These are phyloP conservation scores for Trichodelitschia bisporula DNA, from an alignment of 495 filamentous ascomycete species.

Conservation along the genomic window DNA sequence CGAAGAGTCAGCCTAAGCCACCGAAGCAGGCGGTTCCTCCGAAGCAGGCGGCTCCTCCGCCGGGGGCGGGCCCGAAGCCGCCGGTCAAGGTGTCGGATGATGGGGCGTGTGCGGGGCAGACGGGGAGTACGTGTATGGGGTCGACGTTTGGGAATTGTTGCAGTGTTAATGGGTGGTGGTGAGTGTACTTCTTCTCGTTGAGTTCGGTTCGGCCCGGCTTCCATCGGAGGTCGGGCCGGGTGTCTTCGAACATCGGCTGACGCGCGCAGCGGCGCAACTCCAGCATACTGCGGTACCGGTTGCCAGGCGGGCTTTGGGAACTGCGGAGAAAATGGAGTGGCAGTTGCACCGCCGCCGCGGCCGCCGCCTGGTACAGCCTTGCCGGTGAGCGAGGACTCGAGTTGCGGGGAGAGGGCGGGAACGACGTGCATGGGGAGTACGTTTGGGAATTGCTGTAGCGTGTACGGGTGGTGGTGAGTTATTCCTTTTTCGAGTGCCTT, in stretches of 20 bases:
- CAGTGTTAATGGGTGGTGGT: constrained; percentile 21
- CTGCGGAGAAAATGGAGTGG: constrained; percentile 1
- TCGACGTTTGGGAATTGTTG: constrained; percentile 17
- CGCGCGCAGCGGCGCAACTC: constrained; percentile 3
- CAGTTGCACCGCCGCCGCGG: neutral
- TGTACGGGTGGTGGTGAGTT: constrained; percentile 21
- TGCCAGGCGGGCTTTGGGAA: constrained; percentile 8
- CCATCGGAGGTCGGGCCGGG: too few relatives aligned
- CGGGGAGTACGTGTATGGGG: constrained; percentile 21
- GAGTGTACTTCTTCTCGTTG: constrained; percentile 6
- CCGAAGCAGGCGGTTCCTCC: too few relatives aligned
- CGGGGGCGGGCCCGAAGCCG: constrained; percentile 2
- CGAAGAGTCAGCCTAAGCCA: too few relatives aligned
- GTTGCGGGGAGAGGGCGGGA: constrained; percentile 21
- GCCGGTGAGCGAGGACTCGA: constrained; percentile 26
- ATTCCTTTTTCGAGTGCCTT: neutral
- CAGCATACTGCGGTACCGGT: constrained; percentile 7
- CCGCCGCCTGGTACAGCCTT: too few relatives aligned
- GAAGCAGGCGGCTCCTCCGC: constrained; percentile 7
- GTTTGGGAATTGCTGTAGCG: constrained; percentile 17
- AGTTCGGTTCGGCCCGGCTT: too few relatives aligned
- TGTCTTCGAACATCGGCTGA: too few relatives aligned
- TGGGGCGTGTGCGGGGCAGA: constrained; percentile 24
- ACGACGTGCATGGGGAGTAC: constrained; percentile 23
- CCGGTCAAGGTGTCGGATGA: constrained; percentile 22